A percentile compares a stretch with the other conserved stretches of the same genome.
phyloP scores from a whole-genome alignment of 2,329 filamentous ascomycete genomes.

The Ceratocystis diversiconidia region DNA sequence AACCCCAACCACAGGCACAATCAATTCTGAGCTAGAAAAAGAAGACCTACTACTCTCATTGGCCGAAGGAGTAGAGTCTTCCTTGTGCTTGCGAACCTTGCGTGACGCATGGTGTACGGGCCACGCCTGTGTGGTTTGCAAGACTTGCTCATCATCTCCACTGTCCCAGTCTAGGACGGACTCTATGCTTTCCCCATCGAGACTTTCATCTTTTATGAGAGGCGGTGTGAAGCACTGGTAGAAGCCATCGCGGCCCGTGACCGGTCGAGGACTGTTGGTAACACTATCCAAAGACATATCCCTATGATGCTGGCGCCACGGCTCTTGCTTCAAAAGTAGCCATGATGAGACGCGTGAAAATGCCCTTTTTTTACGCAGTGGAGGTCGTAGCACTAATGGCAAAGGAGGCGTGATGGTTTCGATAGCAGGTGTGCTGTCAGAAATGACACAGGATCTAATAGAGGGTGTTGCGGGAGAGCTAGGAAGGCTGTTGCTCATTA shows the following conservation, averaged over 20 bases:
- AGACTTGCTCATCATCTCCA: not conserved
- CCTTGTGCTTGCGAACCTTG: not conserved
- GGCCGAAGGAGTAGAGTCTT: not conserved
- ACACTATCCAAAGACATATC: conserved; percentile 25
- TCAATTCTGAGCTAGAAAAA: not conserved
- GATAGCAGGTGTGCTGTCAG: conserved; percentile 12
- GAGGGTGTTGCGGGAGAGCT: conserved; percentile 11
- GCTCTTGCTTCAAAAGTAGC: conserved; percentile 35
- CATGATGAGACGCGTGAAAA: conserved; percentile 48
- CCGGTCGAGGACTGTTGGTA: conserved; percentile 40
- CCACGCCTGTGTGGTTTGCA: conserved; percentile 1
- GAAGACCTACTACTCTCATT: not conserved
- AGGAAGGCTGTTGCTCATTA: not conserved
- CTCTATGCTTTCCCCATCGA: not conserved
- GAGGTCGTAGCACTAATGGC: conserved; percentile 44
- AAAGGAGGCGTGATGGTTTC: conserved; percentile 39
- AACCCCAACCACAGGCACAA: not conserved
- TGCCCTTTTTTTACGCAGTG: conserved; percentile 51
- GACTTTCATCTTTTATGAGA: not conserved
- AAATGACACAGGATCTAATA: conserved; percentile 13
- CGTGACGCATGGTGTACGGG: not conserved
- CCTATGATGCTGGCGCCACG: conserved; percentile 26
- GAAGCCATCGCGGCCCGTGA: conserved; percentile 40
- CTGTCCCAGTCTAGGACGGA: not conserved
- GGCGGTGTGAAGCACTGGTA: conserved; percentile 37